Conservation (phyloP, 768 basidiomycete genomes). For the Amanita rubescens region DNA sequence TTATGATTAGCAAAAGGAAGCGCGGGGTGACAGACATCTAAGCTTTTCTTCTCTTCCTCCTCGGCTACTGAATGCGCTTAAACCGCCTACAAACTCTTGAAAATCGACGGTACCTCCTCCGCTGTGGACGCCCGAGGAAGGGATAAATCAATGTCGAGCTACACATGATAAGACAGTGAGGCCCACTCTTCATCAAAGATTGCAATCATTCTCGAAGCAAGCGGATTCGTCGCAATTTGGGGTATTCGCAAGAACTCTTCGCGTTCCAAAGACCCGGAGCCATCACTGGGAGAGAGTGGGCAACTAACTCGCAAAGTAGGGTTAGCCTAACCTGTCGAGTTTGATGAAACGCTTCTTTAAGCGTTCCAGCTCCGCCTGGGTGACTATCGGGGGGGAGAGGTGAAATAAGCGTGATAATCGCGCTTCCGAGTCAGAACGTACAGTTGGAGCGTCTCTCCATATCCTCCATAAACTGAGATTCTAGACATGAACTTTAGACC, state of each 20-base stretch:
- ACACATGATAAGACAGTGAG: slow-evolving; percentile 3
- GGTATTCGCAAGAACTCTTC: slow-evolving; percentile 99
- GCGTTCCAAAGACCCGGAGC: slow-evolving; percentile 95
- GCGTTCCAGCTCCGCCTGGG: slow-evolving; percentile 85
- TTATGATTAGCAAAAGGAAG: slow-evolving; percentile 9
- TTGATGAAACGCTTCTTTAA: slow-evolving; percentile 99
- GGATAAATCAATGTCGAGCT: background rate
- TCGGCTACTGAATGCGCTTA: slow-evolving; percentile 96
- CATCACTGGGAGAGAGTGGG: slow-evolving; percentile 51
- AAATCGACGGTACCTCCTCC: slow-evolving; percentile 99
- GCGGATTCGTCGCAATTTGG: slow-evolving; percentile 95
- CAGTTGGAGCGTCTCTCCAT: slow-evolving; percentile 98
- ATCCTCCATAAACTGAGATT: slow-evolving; percentile 95
- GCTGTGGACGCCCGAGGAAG: slow-evolving; percentile 36
- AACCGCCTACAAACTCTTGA: slow-evolving; percentile 95
- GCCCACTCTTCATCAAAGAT: slow-evolving; percentile 99
- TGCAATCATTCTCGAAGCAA: slow-evolving; percentile 96
- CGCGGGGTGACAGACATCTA: slow-evolving; percentile 55
- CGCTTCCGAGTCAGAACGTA: slow-evolving; percentile 35
- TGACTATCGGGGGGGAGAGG: slow-evolving; percentile 53
- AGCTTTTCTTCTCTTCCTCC: slow-evolving; percentile 97
- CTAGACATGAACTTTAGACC: slow-evolving; percentile 28
- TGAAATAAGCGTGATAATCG: background rate
- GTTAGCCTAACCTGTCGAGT: slow-evolving; percentile 68
- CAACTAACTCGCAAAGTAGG: background rate